Conservation (phyloP, 441 rosid genomes). For the Populus trichocarpa region DNA sequence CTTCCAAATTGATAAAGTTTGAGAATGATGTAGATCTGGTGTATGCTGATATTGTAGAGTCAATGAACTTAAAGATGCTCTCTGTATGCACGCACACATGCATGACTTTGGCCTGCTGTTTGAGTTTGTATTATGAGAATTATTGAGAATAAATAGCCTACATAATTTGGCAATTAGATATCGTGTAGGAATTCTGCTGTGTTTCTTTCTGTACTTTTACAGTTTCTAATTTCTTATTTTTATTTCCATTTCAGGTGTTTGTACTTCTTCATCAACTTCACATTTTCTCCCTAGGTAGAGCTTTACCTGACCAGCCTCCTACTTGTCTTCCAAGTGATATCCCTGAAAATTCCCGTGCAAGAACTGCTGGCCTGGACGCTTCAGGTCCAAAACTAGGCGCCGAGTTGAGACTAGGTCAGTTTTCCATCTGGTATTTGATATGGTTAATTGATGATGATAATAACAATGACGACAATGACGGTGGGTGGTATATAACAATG, state of each 20-base stretch:
- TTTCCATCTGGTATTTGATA: constrained; percentile 10
- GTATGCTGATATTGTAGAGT: neutral
- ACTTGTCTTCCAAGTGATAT: constrained; percentile 40
- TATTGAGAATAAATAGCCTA: neutral
- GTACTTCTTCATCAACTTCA: constrained; percentile 92
- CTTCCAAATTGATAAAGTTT: neutral
- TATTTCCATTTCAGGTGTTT: constrained; percentile 53
- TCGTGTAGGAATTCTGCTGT: neutral
- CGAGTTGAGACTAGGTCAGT: constrained; percentile 71
- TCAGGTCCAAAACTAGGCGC: constrained; percentile 80
- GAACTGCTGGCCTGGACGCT: constrained; percentile 58
- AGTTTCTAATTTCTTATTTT: constrained; percentile 7
- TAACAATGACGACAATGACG: neutral
- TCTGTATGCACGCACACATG: neutral
- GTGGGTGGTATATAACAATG: neutral
- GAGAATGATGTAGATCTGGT: neutral
- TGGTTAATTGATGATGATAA: neutral
- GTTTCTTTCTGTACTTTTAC: neutral
- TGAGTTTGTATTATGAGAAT: neutral
- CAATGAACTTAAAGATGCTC: neutral
- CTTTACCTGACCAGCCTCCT: constrained; percentile 80
- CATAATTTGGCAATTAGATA: neutral
- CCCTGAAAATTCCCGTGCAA: constrained; percentile 60
- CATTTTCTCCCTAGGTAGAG: constrained; percentile 67
- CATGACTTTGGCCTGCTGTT: neutral